Evolutionary conservation across 805 yeast species (phyloP), one percentile per base, ranked within the genome.

Genomic region (Aciculoconidium aculeatum): DNA sequence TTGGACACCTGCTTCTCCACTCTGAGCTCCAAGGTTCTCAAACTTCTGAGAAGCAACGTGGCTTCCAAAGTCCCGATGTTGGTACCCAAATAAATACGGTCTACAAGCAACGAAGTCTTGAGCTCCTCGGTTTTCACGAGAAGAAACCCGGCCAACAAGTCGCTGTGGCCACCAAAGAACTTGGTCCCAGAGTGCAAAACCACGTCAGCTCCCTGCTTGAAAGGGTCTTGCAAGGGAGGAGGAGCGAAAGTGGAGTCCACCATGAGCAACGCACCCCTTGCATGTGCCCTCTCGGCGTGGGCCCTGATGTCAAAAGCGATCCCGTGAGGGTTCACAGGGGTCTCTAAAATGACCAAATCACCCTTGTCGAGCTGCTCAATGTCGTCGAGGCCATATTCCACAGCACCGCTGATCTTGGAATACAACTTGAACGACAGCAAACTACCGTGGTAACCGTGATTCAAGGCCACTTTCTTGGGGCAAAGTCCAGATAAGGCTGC

Each of bases 101-200:
- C 96, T 0, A 50, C 53, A 4, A 65, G 53, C 36, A 88, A 63
- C 23, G 60, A 47, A 13, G 58, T 42, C 33, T 70, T 69, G 5
- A 65, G 65, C 2, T 60, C 54, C 6, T 47, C 41, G 36, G 74
- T 74, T 48, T 79, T 77, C n/a, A 82, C 77, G 11, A 78, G 75
- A 11, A 87, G 56, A 8, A 80, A 64, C 18, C 97, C 96, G 4
- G 95, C 87, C 28, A 88, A 62, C 23, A 87, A 60, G 53, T 88
- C 96, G 5, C 94, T 83, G 56, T 88, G 96, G n/a, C 97, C 96
- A 21, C 95, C 96, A 47, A 86, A 80, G 58, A 80, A 90, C 52
- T 88, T 88, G 1, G 96, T 88, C 1, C 87, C 95, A 1, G 96
- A 85, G 54, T 88, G 96, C 72, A 90, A 63, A n/a, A 90, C 77